Evolutionary conservation across 2,329 filamentous ascomycete species (phyloP), one percentile per base, ranked within the genome.

Genomic region (Penicillium sp.): DNA sequence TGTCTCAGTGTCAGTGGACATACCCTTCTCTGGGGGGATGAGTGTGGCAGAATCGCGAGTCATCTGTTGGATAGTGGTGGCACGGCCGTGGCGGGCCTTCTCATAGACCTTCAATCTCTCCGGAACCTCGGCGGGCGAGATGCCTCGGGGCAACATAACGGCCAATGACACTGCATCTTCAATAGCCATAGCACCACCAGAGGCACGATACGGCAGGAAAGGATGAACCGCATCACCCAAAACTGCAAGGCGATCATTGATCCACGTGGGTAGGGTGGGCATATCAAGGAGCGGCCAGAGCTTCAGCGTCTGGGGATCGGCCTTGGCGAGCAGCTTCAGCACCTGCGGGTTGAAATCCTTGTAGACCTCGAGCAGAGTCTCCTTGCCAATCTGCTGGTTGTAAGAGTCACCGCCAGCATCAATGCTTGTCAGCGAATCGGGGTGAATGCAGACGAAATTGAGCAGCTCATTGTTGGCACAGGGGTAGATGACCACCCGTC

Each of bases 181-280:
- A 45, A 90, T 89, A 0, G 88, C 88, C 58, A 84, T 78, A 0
- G 76, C 86, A 8, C 82, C 88, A 2, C 87, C 88, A 68, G 88
- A 86, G 0, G 82, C 86, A 72, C 86, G 84, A 61, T 86, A 83
- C 14, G 87, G 88, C 0, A 87, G 75, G 66, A 90, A 89, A 0
- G 88, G 87, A 69, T 91, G 88, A 0, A 86, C 88, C 0, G 88
- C 86, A 68, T 90, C 88, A 0, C 88, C 88, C 0, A 90, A 71
- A 0, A 90, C 71, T 0, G 81, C 86, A 17, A 89, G 69, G 5
- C 77, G 80, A 0, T 74, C 83, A 2, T 83, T 80, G 0, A 79
- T 76, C 83, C 86, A 90, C 0, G 74, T 78, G 0, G 82, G 79
- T 15, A 90, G 71, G 1, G 79, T 74, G 4, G 84, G 81, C 84